Conservation (phyloP, 2,329 filamentous ascomycete genomes). For the Cercospora sp. region DNA sequence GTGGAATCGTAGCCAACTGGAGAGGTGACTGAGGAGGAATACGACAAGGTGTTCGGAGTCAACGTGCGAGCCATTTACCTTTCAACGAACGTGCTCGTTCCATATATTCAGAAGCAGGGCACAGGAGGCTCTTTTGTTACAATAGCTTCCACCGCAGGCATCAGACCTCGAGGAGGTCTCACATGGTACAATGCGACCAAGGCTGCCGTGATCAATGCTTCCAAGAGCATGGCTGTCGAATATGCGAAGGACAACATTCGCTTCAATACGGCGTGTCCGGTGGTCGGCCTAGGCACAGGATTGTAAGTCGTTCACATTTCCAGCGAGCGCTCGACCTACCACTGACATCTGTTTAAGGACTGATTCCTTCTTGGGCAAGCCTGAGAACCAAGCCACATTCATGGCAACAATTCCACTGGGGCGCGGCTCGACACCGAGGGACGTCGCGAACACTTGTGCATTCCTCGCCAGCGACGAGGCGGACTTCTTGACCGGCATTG, state of each 20-base stretch:
- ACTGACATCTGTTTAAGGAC: conserved; percentile 22
- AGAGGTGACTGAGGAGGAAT: conserved; percentile 66
- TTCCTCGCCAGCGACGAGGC: conserved; percentile 73
- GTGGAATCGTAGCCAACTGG: conserved; percentile 50
- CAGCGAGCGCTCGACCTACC: conserved; percentile 44
- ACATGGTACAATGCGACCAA: conserved; percentile 73
- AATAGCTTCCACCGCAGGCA: conserved; percentile 65
- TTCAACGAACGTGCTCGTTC: conserved; percentile 60
- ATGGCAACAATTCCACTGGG: conserved; percentile 58
- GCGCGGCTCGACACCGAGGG: conserved; percentile 58
- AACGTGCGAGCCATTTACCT: conserved; percentile 69
- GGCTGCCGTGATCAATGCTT: conserved; percentile 61
- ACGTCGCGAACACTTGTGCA: conserved; percentile 70
- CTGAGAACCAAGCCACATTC: conserved; percentile 60
- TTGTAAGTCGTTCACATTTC: conserved; percentile 36
- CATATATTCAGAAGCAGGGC: conserved; percentile 60
- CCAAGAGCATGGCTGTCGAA: conserved; percentile 69
- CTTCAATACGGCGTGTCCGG: conserved; percentile 67
- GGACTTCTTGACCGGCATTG: conserved; percentile 70
- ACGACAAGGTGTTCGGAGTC: conserved; percentile 65
- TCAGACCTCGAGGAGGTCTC: conserved; percentile 61
- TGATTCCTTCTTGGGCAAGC: conserved; percentile 58
- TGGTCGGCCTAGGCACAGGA: conserved; percentile 38
- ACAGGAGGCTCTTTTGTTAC: conserved; percentile 64
- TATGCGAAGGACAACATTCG: conserved; percentile 71